These are phyloP conservation scores for Phytophthora megakarya DNA, from an alignment of 352 stramenopile genomes.

Conservation along the genomic window DNA sequence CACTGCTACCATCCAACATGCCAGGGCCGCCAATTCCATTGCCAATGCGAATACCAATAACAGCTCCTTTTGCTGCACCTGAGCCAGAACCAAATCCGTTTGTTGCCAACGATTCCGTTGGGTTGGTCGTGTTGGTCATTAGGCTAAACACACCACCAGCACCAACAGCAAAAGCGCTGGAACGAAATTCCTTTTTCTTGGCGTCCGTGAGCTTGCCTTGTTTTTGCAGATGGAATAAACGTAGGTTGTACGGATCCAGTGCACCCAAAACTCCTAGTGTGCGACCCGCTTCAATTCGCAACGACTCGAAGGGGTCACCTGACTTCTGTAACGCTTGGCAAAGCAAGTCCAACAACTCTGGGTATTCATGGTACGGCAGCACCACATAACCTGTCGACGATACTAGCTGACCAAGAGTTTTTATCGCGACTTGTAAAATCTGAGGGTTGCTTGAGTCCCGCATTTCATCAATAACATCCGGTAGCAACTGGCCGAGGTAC, in stretches of 20 bases:
- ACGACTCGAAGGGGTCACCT: conserved; percentile 72
- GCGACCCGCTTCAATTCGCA: conserved; percentile 81
- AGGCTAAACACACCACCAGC: conserved; percentile 38
- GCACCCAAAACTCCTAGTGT: conserved; percentile 83
- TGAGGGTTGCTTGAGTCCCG: conserved; percentile 84
- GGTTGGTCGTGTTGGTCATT: conserved; percentile 22
- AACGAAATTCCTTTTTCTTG: conserved; percentile 76
- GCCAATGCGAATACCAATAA: conserved; percentile 47
- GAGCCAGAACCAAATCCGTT: conserved; percentile 23
- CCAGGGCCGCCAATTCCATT: conserved; percentile 34
- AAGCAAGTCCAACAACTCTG: conserved; percentile 80
- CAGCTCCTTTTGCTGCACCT: conserved; percentile 14
- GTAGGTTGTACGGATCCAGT: conserved; percentile 85
- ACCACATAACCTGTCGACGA: conserved; percentile 87
- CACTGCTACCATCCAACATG: conserved; percentile 39
- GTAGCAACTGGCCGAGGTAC: conserved; percentile 85
- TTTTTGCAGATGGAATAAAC: conserved; percentile 81
- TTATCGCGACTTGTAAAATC: conserved; percentile 86
- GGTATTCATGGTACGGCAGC: conserved; percentile 83
- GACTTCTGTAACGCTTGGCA: conserved; percentile 82
- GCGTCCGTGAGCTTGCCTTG: conserved; percentile 75
- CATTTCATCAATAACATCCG: conserved; percentile 88
- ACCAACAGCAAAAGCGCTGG: conserved; percentile 41
- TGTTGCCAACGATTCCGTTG: conserved; percentile 7
- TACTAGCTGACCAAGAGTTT: conserved; percentile 82